Conservation (phyloP, 179 eudicot species). For the Monotropa hypopitys region DNA sequence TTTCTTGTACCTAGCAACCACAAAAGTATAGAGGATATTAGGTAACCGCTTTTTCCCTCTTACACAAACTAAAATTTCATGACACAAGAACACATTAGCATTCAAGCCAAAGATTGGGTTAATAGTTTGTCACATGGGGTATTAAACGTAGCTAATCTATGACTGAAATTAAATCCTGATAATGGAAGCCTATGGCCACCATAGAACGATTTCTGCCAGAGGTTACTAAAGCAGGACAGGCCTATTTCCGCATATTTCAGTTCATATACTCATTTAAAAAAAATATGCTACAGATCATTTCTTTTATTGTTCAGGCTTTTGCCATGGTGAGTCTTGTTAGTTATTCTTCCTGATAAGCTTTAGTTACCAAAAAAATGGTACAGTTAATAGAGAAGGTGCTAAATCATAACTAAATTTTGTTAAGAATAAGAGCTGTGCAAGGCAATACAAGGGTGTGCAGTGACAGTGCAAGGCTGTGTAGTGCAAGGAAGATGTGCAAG, state of each 20-base stretch:
- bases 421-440: too few species aligned
- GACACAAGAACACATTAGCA: neutral
- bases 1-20: constrained; percentile 54
- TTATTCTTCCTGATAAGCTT: too few species aligned
- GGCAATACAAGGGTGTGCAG: too few species aligned
- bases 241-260: neutral
- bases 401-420: too few species aligned
- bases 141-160: neutral
- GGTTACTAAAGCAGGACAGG: neutral
- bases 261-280: neutral
- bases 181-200: neutral
- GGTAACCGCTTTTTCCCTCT: neutral
- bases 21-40: constrained; percentile 1
- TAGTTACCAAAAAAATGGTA: neutral
- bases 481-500: too few species aligned
- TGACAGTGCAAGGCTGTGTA: too few species aligned
- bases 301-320: too few species aligned
- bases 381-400: neutral
- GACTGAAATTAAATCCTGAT: neutral
- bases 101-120: neutral
- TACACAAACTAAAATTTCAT: neutral
- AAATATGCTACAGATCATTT: neutral
- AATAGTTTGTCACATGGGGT: neutral
- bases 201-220: neutral
- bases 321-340: too few species aligned